phyloP scores from a whole-genome alignment of 2,329 filamentous ascomycete species.

The Dactylella cylindrospora region DNA sequence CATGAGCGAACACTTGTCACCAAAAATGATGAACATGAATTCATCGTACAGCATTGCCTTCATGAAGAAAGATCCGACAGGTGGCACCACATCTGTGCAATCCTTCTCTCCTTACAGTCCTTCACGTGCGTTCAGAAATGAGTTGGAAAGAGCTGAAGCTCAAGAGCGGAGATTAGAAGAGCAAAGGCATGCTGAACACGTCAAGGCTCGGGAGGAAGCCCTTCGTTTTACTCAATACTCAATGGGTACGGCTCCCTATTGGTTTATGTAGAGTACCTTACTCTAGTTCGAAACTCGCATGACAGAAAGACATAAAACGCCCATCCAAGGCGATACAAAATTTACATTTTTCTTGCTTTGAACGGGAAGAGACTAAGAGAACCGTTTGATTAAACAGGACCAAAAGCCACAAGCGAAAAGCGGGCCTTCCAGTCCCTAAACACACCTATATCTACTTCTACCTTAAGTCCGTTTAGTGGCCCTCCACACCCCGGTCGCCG shows the following conservation, averaged over 20 bases:
- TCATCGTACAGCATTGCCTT: constrained; percentile 44
- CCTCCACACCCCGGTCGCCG: constrained; percentile 42
- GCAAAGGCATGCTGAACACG: constrained; percentile 38
- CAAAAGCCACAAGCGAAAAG: constrained; percentile 39
- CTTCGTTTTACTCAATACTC: constrained; percentile 43
- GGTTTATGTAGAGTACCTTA: constrained; percentile 45
- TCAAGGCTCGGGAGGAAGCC: constrained; percentile 43
- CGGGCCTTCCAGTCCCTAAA: constrained; percentile 30
- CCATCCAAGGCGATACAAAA: too few relatives aligned
- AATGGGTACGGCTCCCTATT: constrained; percentile 45
- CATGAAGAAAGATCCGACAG: constrained; percentile 44
- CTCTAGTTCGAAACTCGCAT: constrained; percentile 29
- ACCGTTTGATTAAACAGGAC: constrained; percentile 36
- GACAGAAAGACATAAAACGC: constrained; percentile 42
- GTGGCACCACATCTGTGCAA: constrained; percentile 31
- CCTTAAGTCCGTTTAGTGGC: constrained; percentile 41
- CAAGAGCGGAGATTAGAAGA: constrained; percentile 44
- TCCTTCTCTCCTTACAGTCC: constrained; percentile 42
- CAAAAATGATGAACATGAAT: constrained; percentile 39
- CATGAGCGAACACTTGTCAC: constrained; percentile 42
- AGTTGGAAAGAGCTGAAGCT: constrained; percentile 41
- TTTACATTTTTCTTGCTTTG: too few relatives aligned
- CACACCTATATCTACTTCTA: constrained; percentile 39
- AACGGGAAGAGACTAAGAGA: constrained; percentile 37
- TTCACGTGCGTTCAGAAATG: constrained; percentile 41